These are phyloP conservation scores for Diospyros kaki DNA, from an alignment of 148 eudicot species.

Conservation along the genomic window DNA sequence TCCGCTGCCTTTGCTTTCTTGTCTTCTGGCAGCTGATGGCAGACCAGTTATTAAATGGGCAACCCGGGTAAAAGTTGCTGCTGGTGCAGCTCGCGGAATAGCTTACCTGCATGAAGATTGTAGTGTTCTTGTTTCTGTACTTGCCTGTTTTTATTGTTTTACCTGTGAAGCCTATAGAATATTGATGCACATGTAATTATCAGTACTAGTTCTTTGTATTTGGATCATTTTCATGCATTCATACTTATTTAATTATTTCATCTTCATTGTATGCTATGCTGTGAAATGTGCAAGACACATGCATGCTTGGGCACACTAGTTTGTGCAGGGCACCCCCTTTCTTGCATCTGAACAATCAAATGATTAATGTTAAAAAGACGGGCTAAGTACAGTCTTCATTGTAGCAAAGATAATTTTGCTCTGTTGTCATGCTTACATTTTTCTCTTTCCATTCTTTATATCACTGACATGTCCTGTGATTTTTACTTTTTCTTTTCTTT, in stretches of 20 bases:
- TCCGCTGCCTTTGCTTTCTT: not conserved
- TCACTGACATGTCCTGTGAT: not conserved
- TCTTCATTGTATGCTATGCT: not conserved
- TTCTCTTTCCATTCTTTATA: slow-evolving; percentile 9
- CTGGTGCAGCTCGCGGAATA: slow-evolving; percentile 82
- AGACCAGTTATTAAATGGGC: slow-evolving; percentile 75
- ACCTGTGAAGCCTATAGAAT: not conserved
- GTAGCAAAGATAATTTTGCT: slow-evolving; percentile 1
- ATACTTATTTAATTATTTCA: not conserved
- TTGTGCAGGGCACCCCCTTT: not conserved
- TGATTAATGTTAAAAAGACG: not conserved
- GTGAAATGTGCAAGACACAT: not conserved
- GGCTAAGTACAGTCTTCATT: not conserved
- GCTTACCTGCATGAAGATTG: slow-evolving; percentile 89
- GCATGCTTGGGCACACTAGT: not conserved
- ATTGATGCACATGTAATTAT: not conserved
- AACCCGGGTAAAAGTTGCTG: slow-evolving; percentile 69
- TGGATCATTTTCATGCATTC: not conserved
- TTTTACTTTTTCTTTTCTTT: not conserved
- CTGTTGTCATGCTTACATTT: slow-evolving; percentile 2
- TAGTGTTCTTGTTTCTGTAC: slow-evolving; percentile 26
- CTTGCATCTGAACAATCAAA: not conserved
- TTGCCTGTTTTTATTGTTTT: slow-evolving; percentile 6
- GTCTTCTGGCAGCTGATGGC: slow-evolving; percentile 45
- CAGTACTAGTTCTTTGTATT: not conserved